Percentiles rank a stretch among this genome's conserved stretches.
phyloP scores from a whole-genome alignment of 305 asterid genomes.

The Fraxinus baroniana region DNA sequence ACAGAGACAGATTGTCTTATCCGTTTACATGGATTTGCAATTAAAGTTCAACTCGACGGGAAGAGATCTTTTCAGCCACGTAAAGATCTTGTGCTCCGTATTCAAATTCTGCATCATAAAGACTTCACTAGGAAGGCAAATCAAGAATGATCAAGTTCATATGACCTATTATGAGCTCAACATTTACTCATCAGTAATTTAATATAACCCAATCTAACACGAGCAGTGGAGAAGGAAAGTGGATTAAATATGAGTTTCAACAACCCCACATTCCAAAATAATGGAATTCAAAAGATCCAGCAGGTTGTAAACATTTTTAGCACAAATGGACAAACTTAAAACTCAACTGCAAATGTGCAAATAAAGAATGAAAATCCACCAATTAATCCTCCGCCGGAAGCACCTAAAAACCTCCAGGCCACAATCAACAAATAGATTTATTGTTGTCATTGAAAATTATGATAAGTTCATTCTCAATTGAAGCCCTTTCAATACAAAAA shows the following conservation, averaged over 20 bases:
- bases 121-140: not conserved
- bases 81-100: not conserved
- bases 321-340: not conserved
- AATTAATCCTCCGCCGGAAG: not conserved
- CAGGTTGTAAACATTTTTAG: not conserved
- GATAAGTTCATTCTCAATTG: not conserved
- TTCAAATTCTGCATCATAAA: not conserved
- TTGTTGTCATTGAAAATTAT: not conserved
- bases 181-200: not conserved
- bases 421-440: not conserved
- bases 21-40: not conserved
- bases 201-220: not conserved
- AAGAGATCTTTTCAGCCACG: not conserved
- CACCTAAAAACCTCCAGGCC: not conserved
- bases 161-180: not conserved
- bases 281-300: not conserved
- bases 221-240: not conserved
- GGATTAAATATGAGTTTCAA: not conserved
- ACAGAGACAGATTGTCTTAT: not conserved
- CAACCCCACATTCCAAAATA: not conserved
- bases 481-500: not conserved
- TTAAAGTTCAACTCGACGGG: not conserved
- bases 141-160: not conserved
- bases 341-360: not conserved
- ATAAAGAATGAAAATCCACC: not conserved